A percentile compares a stretch with the other conserved stretches of the same genome.
These are phyloP conservation scores for Aureobasidium lini DNA, from an alignment of 2,329 filamentous ascomycete genomes.

Conservation along the genomic window DNA sequence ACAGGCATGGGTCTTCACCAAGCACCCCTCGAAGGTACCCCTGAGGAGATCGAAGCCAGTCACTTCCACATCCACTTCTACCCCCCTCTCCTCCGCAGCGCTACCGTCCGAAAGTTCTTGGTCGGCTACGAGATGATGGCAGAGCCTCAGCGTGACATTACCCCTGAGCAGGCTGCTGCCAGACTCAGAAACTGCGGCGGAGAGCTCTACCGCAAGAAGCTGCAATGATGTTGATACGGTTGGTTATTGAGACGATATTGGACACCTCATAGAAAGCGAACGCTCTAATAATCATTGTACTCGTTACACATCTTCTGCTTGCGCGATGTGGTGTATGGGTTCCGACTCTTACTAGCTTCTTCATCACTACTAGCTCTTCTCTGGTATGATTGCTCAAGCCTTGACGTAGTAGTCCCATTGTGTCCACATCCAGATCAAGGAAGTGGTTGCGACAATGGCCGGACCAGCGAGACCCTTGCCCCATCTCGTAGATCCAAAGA, in stretches of 20 bases:
- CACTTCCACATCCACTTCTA: constrained; percentile 98
- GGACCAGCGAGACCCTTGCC: constrained; percentile 52
- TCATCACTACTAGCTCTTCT: background rate
- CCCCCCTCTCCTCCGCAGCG: constrained; percentile 82
- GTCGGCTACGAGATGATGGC: constrained; percentile 96
- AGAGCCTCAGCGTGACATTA: constrained; percentile 97
- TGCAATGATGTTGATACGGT: constrained; percentile 22
- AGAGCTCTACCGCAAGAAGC: constrained; percentile 69
- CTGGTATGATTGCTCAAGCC: constrained; percentile 13
- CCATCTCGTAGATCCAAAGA: constrained; percentile 68
- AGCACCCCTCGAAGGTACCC: constrained; percentile 73
- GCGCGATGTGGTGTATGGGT: background rate
- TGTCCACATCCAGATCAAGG: constrained; percentile 53
- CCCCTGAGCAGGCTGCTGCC: constrained; percentile 85
- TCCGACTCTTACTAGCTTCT: background rate
- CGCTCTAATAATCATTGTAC: background rate
- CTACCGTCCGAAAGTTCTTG: constrained; percentile 90
- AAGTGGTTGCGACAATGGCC: constrained; percentile 48
- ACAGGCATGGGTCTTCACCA: constrained; percentile 88
- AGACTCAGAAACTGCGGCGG: constrained; percentile 69
- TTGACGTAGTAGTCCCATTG: constrained; percentile 66
- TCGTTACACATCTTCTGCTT: background rate
- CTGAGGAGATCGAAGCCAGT: constrained; percentile 76
- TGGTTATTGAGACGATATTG: background rate
- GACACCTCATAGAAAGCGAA: constrained; percentile 4